Base-by-base conservation (phyloP, 1,284 basidiomycete genomes). In the Ganoderma lucidum region DNA sequence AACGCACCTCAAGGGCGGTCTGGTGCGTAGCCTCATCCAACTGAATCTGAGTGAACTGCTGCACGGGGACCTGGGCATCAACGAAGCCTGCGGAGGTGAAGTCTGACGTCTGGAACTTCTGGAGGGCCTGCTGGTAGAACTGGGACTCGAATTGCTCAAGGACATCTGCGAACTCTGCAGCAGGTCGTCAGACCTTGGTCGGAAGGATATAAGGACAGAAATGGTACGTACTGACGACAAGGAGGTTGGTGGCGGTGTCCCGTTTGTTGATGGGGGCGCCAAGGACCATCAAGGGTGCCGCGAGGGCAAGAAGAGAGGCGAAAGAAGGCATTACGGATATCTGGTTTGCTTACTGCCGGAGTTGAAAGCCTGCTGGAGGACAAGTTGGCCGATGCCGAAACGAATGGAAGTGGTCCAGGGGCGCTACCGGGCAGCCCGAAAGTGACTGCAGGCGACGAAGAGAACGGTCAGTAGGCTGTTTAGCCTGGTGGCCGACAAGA, bases 31-130 rank as follows among this genome's bases (percentile, higher is more conserved):
- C 76, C 76, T 94, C 93, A 77, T 94, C 92, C 30, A n/a, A 63
- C 70, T 85, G 85, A 71, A 94, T 93, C 37, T 74, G 79, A 64
- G 81, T 82, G 77, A 95, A 84, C 73, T 91, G 87, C 77, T 94
- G 86, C 55, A 89, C 79, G 19, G 91, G 83, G 60, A 92, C 76
- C 45, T 88, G 79, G 12, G 85, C 82, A 17, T 85, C 84, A 6
- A 86, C 78, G 81, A 91, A 94, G 28, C 93, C 94, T 69, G 93
- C 94, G 30, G 80, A 71, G 17, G 80, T 81, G 79, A 96, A 95
- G 80, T 91, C 93, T 6, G 84, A 78, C 44, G 83, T 80, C 75
- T 87, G 82, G 84, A 95, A 96, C 75, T 89, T 89, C 44, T 78
- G 70, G 37, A 96, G 83, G 23, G 88, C 93, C 74, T 92, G 83